Evolutionary conservation across 2,329 filamentous ascomycete genomes (phyloP).

Genomic region (Diaporthe sp.): DNA sequence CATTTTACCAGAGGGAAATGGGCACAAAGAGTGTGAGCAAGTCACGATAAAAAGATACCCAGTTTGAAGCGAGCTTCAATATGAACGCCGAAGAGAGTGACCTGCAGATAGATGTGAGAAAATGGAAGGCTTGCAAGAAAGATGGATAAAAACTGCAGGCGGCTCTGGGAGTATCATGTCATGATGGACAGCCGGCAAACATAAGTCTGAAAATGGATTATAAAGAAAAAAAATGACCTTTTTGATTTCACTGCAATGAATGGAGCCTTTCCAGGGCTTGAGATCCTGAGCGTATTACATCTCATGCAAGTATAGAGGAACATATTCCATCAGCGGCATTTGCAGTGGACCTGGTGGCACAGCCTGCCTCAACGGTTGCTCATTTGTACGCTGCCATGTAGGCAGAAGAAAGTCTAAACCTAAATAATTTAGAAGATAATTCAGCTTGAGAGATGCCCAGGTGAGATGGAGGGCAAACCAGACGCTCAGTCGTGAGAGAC

Average conservation of each 20-base stretch:
- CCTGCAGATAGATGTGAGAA: background rate
- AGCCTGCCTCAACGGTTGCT: background rate
- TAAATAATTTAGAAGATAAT: background rate
- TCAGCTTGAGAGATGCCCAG: background rate
- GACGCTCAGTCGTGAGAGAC: no score
- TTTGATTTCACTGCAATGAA: background rate
- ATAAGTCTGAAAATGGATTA: background rate
- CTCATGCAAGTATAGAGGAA: background rate
- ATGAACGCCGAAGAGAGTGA: background rate
- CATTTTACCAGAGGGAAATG: background rate
- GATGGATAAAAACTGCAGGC: background rate
- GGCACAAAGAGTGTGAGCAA: background rate
- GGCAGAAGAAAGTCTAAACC: background rate
- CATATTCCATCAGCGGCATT: no score
- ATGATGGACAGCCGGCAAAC: background rate
- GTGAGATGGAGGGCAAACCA: background rate
- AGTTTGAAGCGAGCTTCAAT: constrained; percentile 9
- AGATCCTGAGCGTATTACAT: background rate
- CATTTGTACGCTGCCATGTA: background rate
- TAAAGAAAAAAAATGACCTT: background rate
- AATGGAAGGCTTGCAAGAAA: background rate
- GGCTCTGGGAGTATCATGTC: background rate
- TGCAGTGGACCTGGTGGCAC: no score
- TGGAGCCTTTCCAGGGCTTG: background rate
- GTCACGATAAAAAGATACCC: constrained; percentile 22